phyloP scores from a whole-genome alignment of 768 basidiomycete species.

The Mycena kentingensis region DNA sequence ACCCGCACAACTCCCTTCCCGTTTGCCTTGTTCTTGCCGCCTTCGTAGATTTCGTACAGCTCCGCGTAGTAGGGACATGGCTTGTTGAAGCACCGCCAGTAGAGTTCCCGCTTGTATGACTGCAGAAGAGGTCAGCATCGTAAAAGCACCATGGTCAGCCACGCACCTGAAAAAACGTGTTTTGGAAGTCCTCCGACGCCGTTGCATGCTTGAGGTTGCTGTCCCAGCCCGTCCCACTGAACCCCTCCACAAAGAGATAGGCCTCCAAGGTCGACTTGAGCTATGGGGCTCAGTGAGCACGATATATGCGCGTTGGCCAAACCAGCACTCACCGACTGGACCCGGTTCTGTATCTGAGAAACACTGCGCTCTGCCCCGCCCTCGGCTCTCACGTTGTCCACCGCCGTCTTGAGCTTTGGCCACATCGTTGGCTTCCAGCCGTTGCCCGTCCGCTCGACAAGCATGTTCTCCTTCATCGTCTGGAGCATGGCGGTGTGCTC shows the following conservation, averaged over 20 bases:
- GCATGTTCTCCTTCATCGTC: background rate
- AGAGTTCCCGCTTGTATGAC: background rate
- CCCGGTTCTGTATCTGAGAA: background rate
- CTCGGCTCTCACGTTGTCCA: background rate
- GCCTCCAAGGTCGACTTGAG: background rate
- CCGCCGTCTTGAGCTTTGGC: background rate
- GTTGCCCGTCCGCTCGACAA: background rate
- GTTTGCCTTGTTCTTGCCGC: background rate
- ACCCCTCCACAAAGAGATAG: background rate
- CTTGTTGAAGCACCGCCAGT: background rate
- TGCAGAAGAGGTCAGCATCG: background rate
- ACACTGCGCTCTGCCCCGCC: background rate
- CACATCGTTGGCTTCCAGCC: background rate
- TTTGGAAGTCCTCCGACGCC: background rate
- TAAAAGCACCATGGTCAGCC: background rate
- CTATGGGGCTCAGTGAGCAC: slow-evolving; percentile 1
- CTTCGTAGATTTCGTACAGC: background rate
- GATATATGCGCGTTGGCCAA: too few species aligned
- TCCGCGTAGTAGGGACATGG: background rate
- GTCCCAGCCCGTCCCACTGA: background rate
- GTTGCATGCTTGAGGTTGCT: background rate
- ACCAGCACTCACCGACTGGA: background rate
- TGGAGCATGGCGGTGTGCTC: background rate
- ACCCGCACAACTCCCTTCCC: slow-evolving; percentile 1
- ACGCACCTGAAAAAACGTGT: slow-evolving; percentile 4